Evolutionary conservation across 2,329 filamentous ascomycete species (phyloP).

Genomic region (Trichoderma oligosporum): DNA sequence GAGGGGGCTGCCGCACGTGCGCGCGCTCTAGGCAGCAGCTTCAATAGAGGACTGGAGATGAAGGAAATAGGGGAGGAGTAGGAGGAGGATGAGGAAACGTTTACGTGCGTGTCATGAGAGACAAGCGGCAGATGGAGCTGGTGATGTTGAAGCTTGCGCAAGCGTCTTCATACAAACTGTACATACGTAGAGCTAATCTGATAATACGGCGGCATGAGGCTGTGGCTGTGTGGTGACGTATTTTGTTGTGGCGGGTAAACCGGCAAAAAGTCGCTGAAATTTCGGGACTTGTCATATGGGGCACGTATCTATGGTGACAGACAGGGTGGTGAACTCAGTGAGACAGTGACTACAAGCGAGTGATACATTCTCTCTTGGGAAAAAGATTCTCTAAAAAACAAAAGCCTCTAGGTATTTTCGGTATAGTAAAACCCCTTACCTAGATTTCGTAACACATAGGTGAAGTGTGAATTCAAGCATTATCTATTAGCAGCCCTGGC

Average conservation of each 20-base stretch:
- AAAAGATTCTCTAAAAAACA: too few species aligned
- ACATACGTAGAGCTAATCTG: too few species aligned
- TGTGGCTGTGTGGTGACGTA: slow-evolving; percentile 17
- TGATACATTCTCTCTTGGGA: too few species aligned
- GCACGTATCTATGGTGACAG: too few species aligned
- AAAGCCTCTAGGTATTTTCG: too few species aligned
- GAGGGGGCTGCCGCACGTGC: not conserved
- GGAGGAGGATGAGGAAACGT: not conserved
- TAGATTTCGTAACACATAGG: too few species aligned
- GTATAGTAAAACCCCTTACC: too few species aligned
- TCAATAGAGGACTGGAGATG: not conserved
- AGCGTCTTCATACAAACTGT: not conserved
- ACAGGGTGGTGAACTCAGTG: too few species aligned
- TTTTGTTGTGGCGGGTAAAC: not conserved
- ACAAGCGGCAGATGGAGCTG: not conserved
- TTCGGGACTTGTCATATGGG: not conserved
- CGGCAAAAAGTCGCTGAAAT: not conserved
- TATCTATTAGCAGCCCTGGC: too few species aligned
- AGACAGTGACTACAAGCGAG: too few species aligned
- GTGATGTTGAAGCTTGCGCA: slow-evolving; percentile 11
- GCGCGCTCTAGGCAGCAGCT: not conserved
- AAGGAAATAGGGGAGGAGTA: not conserved
- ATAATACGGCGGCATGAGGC: not conserved
- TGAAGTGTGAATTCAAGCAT: too few species aligned
- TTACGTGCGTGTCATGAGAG: not conserved